Evolutionary conservation across 108 stramenopile genomes (phyloP).

Genomic region (Nitzschia sp.): DNA sequence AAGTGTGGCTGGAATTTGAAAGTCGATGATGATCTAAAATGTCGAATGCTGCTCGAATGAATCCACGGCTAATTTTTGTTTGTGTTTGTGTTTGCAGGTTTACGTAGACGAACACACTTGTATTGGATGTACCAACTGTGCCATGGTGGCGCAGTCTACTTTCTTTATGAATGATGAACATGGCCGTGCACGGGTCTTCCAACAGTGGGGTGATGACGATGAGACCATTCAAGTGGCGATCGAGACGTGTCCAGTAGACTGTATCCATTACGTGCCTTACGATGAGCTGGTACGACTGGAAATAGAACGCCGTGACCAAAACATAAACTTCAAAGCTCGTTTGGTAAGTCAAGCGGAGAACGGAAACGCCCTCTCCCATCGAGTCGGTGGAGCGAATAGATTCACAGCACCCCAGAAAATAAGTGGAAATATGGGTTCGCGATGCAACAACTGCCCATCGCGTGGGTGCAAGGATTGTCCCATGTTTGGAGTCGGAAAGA

Average conservation of each 20-base stretch:
- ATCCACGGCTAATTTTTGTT: not conserved
- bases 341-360: constrained; percentile 77
- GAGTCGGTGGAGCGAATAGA: constrained; percentile 44
- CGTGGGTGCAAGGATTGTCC: constrained; percentile 44
- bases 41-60: not conserved
- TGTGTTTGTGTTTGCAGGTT: constrained; percentile 15
- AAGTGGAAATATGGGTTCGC: constrained; percentile 65
- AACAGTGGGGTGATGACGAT: constrained; percentile 92
- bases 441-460: constrained; percentile 85
- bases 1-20: no score
- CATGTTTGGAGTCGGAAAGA: constrained; percentile 90
- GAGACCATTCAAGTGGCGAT: constrained; percentile 85
- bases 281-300: constrained; percentile 84
- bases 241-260: constrained; percentile 92
- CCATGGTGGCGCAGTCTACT: constrained; percentile 83
- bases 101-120: constrained; percentile 94
- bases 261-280: constrained; percentile 90
- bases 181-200: constrained; percentile 88
- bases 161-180: constrained; percentile 92
- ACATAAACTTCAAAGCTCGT: constrained; percentile 90
- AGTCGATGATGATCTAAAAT: not conserved
- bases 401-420: constrained; percentile 78
- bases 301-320: constrained; percentile 76
- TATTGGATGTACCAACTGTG: constrained; percentile 91
- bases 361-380: constrained; percentile 33